Percentiles rank a stretch among this genome's conserved stretches.
Evolutionary conservation across 202 grass and related monocot genomes (phyloP).

Genomic region (Digitaria exilis): DNA sequence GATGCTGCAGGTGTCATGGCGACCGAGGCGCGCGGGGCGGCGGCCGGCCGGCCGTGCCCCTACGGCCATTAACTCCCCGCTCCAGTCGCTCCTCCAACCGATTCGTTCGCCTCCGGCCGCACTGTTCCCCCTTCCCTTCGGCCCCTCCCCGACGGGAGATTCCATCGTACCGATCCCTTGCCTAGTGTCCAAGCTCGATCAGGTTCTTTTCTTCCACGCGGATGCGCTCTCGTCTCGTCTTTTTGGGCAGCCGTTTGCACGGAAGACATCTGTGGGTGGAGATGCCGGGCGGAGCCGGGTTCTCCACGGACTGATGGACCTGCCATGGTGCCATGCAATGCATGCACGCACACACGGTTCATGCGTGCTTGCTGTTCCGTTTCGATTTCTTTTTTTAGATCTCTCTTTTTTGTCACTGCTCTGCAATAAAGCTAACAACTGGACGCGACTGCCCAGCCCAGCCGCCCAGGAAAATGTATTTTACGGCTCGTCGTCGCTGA

Average conservation of each 20-base stretch:
- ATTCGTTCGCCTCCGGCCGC: not conserved
- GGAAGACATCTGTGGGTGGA: constrained; percentile 7
- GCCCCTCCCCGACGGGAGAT: not conserved
- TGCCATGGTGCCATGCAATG: not conserved
- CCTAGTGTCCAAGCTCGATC: not conserved
- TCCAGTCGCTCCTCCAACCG: not conserved
- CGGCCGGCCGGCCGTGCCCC: constrained; percentile 23
- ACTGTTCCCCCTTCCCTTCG: not conserved
- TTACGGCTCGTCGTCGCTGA: not conserved
- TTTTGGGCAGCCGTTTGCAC: constrained; percentile 13
- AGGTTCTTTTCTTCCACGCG: not conserved
- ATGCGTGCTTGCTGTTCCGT: not conserved
- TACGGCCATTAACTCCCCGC: constrained; percentile 16
- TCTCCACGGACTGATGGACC: not conserved
- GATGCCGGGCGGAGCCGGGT: not conserved
- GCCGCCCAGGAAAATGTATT: not conserved
- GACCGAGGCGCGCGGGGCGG: too few species aligned
- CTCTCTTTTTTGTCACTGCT: too few species aligned
- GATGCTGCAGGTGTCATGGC: constrained; percentile 6
- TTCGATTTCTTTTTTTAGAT: not conserved
- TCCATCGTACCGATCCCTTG: constrained; percentile 7
- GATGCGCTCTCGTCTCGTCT: not conserved
- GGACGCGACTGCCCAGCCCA: too few species aligned
- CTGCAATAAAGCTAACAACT: constrained; percentile 30
- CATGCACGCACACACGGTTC: not conserved